These are phyloP conservation scores for Candida methanosorbosa DNA, from an alignment of 805 yeast genomes.

Conservation along the genomic window DNA sequence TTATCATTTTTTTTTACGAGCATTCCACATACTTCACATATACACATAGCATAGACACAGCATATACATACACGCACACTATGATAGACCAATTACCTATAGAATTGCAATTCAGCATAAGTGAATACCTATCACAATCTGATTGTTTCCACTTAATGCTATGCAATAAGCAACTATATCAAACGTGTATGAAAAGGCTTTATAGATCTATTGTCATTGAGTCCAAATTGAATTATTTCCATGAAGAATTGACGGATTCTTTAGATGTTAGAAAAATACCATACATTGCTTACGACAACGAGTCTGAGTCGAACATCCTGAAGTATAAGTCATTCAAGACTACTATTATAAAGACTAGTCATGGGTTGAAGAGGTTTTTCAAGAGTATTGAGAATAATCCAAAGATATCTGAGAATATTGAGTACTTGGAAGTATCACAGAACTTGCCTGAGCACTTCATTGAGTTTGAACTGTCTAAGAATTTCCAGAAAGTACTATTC, in stretches of 20 bases:
- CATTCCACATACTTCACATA: no score
- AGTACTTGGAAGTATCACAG: conserved; percentile 11
- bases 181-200: conserved; percentile 7
- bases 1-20: no score
- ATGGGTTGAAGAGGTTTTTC: conserved; percentile 15
- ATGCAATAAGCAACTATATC: conserved; percentile 7
- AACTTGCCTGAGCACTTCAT: conserved; percentile 15
- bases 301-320: neutral
- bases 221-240: conserved; percentile 11
- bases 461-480: conserved; percentile 12
- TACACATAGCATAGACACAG: no score
- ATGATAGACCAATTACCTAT: conserved; percentile 19
- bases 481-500: conserved; percentile 8
- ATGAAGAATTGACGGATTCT: conserved; percentile 12
- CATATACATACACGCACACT: neutral
- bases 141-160: conserved; percentile 18
- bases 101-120: conserved; percentile 12
- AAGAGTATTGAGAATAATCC: conserved; percentile 6
- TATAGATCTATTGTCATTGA: conserved; percentile 18
- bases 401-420: conserved; percentile 6
- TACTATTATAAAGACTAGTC: conserved; percentile 11
- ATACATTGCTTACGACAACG: neutral
- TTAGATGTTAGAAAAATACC: conserved; percentile 6
- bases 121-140: conserved; percentile 11
- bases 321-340: conserved; percentile 6